phyloP scores from a whole-genome alignment of 1,139 yeast genomes.

The Diutina siamensis region DNA sequence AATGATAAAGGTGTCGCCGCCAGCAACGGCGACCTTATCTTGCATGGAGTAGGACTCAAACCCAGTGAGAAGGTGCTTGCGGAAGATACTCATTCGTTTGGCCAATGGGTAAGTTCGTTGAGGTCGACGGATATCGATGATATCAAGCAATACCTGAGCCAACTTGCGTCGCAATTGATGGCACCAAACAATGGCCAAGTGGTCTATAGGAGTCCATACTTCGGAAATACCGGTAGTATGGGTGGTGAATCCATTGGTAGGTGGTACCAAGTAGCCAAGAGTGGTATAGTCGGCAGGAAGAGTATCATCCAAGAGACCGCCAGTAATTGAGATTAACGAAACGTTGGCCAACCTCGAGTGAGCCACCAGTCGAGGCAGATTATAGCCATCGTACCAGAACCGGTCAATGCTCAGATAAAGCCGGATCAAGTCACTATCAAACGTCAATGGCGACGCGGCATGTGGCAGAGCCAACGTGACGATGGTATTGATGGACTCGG shows the following conservation, averaged over 20 bases:
- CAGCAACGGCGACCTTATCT: conserved; percentile 11
- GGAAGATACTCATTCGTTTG: conserved; percentile 47
- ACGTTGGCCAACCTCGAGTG: conserved; percentile 32
- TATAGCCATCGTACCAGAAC: conserved; percentile 65
- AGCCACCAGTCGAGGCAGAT: conserved; percentile 16
- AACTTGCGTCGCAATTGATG: conserved; percentile 64
- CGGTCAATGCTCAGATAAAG: conserved; percentile 66
- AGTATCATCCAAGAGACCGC: conserved; percentile 74
- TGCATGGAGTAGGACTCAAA: conserved; percentile 31
- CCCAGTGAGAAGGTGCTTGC: conserved; percentile 43
- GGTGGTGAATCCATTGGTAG: conserved; percentile 68
- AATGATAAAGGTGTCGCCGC: conserved; percentile 6
- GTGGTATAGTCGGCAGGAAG: conserved; percentile 92
- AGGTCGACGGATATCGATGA: conserved; percentile 37
- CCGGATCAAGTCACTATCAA: conserved; percentile 76
- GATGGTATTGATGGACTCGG: conserved; percentile 69
- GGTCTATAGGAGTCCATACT: conserved; percentile 95
- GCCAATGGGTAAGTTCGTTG: conserved; percentile 36
- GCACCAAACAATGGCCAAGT: conserved; percentile 96
- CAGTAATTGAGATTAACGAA: conserved; percentile 69
- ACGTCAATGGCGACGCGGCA: conserved; percentile 87
- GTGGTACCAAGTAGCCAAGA: conserved; percentile 61
- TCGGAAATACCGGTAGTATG: conserved; percentile 79
- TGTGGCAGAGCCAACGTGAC: conserved; percentile 90
- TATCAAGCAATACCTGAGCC: conserved; percentile 47